Base-by-base conservation (phyloP, 2,329 filamentous ascomycete species). In the Fusarium sp. region DNA sequence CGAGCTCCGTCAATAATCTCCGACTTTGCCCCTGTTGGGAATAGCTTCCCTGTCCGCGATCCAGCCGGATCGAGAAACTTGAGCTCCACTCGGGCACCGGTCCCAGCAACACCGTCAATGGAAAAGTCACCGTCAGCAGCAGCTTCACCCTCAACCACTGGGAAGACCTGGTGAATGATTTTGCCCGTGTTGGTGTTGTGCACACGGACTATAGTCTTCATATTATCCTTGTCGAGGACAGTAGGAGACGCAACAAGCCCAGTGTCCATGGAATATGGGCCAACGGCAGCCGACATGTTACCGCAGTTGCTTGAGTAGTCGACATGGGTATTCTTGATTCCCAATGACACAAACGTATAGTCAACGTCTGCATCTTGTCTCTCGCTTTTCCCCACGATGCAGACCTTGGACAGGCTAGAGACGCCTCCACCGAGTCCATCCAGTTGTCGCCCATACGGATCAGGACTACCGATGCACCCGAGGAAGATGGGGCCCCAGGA, bases 121-220 rank as follows among this genome's bases (percentile, higher is more conserved):
- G 83, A 79, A 76, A 90, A 91, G 16, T 87, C 83, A 0, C 90
- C 90, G 4, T 84, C 0, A 82, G 63, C 62, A 8, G 63, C 61
- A 13, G 69, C 69, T 40, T 71, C 66, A 18, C 69, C 85, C 6
- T 84, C 83, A 0, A 82, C 75, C 1, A 90, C 83, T 0, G 85
- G 81, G 72, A 92, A 92, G 0, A 82, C 86, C 1, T 88, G 84
- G 54, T 87, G 81, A 64, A 92, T 89, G 24, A 89, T 79, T 76
- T 92, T 92, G 4, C 83, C 83, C 0, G 91, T 93, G 75, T 93
- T 93, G 4, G 90, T 93, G 79, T 93, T 93, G 77, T 87, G 86
- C 40, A 93, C 89, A 64, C 86, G 84, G 8, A 93, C 87, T 0
- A 82, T 87, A 6, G 83, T 80, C 18, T 78, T 67, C 5, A 50